These are phyloP conservation scores for Fusarium ramigenum DNA, from an alignment of 2,329 filamentous ascomycete genomes.

Conservation along the genomic window DNA sequence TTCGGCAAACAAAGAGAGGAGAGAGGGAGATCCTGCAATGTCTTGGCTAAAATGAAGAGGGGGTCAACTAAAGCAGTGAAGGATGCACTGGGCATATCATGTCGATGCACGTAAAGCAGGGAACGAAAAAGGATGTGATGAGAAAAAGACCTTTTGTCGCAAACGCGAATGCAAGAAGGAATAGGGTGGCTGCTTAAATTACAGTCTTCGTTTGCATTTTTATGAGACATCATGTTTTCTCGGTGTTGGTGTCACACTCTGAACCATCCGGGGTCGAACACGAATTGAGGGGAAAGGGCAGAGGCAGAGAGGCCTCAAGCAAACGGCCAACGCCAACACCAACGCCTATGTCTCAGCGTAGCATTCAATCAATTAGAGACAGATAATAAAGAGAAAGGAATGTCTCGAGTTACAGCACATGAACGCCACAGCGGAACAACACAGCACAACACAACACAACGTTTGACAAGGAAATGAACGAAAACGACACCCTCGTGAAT, in stretches of 20 bases:
- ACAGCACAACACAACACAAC: background rate
- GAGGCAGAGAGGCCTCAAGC: constrained; percentile 4
- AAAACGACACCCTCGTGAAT: background rate
- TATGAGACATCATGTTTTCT: constrained; percentile 32
- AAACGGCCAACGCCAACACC: background rate
- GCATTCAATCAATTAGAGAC: background rate
- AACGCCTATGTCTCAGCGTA: background rate
- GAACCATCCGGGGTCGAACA: background rate
- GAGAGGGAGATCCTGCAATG: constrained; percentile 24
- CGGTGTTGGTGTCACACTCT: constrained; percentile 7
- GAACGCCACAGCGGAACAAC: constrained; percentile 6
- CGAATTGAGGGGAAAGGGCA: constrained; percentile 13
- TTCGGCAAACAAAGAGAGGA: background rate
- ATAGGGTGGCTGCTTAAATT: background rate
- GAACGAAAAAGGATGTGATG: constrained; percentile 2
- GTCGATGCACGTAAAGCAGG: background rate
- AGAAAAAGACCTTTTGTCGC: background rate
- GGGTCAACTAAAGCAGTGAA: background rate
- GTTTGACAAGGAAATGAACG: background rate
- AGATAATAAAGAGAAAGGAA: background rate
- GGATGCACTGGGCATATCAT: background rate
- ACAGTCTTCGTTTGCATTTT: constrained; percentile 2
- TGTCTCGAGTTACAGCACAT: constrained; percentile 11
- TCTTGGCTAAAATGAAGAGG: background rate
- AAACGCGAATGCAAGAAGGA: background rate